Base-by-base conservation (phyloP, 208 protist species). In the Crithidia acanthocephali region DNA sequence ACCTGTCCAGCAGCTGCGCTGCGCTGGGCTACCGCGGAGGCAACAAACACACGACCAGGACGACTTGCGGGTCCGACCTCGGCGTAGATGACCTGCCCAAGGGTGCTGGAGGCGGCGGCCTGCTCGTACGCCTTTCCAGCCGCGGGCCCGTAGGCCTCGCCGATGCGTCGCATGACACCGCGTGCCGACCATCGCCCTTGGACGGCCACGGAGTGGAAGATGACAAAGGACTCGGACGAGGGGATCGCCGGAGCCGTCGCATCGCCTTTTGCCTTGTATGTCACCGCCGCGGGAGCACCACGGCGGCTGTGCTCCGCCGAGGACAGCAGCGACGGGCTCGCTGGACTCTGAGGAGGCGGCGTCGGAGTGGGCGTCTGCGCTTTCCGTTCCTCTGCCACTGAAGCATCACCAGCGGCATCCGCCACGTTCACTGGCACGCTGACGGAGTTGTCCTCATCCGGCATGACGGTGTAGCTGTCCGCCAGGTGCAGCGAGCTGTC, bases 91-190 rank as follows among this genome's bases (percentile, higher is more conserved):
- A 88, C 75, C 30, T 79, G 69, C 27, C 85, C 83, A n/a, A 81
- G 67, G 22, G 22, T 30, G 33, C 74, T 37, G 28, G 58, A 44
- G 3, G 50, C 66, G 0, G 62, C 48, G 0, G 62, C 58, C 70
- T 84, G 74, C 30, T 56, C 72, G 77, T 87, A 84, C 16, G 72
- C 76, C 33, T 68, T 58, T 50, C 57, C 55, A 1, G 74, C 73
- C 6, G n/a, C n/a, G 3, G 62, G 71, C 25, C 85, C 85, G 51
- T 70, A 83, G 0, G 42, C 32, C 3, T 68, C 42, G 37, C 53
- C 76, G 62, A 90, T 77, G 53, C 51, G 71, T 35, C 81, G 67
- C 79, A 93, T 93, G 20, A 83, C 42, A 22, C 85, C 81, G 6
- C 79, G 57, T 7, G 55, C 32, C 11, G 74, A 80, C 88, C 85